Evolutionary conservation across 805 yeast genomes (phyloP).

Genomic region (Brettanomyces bruxellensis): DNA sequence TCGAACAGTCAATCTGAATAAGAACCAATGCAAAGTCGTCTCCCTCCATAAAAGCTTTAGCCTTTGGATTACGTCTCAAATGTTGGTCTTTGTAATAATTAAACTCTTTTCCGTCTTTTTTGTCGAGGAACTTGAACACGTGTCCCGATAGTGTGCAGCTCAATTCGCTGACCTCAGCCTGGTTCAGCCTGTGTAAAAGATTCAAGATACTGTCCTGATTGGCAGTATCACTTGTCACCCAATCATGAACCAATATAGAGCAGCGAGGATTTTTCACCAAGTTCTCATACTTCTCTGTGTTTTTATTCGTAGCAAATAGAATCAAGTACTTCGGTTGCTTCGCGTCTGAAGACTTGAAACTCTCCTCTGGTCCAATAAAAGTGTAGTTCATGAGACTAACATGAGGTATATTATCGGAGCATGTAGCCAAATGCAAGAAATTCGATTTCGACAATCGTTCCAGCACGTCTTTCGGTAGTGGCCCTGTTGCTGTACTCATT

Average conservation of each 20-base stretch:
- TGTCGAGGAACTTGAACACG: slow-evolving; percentile 43
- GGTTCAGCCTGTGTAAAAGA: slow-evolving; percentile 68
- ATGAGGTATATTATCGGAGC: slow-evolving; percentile 60
- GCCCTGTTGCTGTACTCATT: slow-evolving; percentile 8
- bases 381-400: slow-evolving; percentile 90
- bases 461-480: slow-evolving; percentile 27
- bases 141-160: slow-evolving; percentile 74
- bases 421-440: slow-evolving; percentile 80
- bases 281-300: slow-evolving; percentile 69
- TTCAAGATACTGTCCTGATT: slow-evolving; percentile 32
- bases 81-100: slow-evolving; percentile 54
- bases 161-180: slow-evolving; percentile 66
- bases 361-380: slow-evolving; percentile 37
- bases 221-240: slow-evolving; percentile 48
- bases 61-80: slow-evolving; percentile 57
- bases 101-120: slow-evolving; percentile 37
- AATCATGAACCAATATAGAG: slow-evolving; percentile 80
- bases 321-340: slow-evolving; percentile 22
- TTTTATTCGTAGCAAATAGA: slow-evolving; percentile 61
- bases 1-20: slow-evolving; percentile 56
- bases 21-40: slow-evolving; percentile 59
- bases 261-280: slow-evolving; percentile 65
- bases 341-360: slow-evolving; percentile 12
- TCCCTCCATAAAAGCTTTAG: slow-evolving; percentile 55
- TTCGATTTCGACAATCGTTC: slow-evolving; percentile 49